These are phyloP conservation scores for Epicoccum sorghinum DNA, from an alignment of 2,329 filamentous ascomycete species.

Conservation along the genomic window DNA sequence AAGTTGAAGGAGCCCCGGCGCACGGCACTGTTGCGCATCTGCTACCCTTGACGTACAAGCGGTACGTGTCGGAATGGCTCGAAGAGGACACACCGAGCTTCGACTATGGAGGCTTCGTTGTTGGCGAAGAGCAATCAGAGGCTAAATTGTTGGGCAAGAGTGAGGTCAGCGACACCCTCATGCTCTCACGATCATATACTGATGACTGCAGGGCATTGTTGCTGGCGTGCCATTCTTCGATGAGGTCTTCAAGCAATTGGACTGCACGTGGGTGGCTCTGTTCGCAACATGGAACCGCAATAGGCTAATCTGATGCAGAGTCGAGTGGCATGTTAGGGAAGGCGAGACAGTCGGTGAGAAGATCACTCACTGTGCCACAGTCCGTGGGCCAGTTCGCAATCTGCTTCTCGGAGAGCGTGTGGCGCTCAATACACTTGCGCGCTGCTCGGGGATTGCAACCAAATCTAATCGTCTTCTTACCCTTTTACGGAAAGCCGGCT, in stretches of 20 bases:
- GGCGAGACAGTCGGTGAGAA: slow-evolving; percentile 66
- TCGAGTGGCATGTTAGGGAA: slow-evolving; percentile 85
- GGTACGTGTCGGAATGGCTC: slow-evolving; percentile 81
- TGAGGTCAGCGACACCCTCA: slow-evolving; percentile 45
- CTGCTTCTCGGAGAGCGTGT: slow-evolving; percentile 92
- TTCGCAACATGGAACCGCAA: neutral
- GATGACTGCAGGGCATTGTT: slow-evolving; percentile 68
- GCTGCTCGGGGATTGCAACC: slow-evolving; percentile 90
- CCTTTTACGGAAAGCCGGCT: slow-evolving; percentile 68
- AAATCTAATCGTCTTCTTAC: slow-evolving; percentile 58
- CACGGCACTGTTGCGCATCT: slow-evolving; percentile 72
- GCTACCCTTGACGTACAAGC: slow-evolving; percentile 84
- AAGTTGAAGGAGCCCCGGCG: slow-evolving; percentile 59
- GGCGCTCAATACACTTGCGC: slow-evolving; percentile 85
- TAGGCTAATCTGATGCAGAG: slow-evolving; percentile 39
- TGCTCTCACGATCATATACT: neutral
- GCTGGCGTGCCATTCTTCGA: slow-evolving; percentile 95
- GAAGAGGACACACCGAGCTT: slow-evolving; percentile 96
- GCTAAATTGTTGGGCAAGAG: slow-evolving; percentile 64
- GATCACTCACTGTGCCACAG: slow-evolving; percentile 73
- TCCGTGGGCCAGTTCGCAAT: slow-evolving; percentile 80
- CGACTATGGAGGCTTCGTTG: slow-evolving; percentile 97
- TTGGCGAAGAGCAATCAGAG: slow-evolving; percentile 68
- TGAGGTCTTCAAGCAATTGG: slow-evolving; percentile 88
- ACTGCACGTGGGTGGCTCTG: slow-evolving; percentile 67